Evolutionary conservation across 768 basidiomycete species (phyloP).

Genomic region (Holtermannia corniformis): DNA sequence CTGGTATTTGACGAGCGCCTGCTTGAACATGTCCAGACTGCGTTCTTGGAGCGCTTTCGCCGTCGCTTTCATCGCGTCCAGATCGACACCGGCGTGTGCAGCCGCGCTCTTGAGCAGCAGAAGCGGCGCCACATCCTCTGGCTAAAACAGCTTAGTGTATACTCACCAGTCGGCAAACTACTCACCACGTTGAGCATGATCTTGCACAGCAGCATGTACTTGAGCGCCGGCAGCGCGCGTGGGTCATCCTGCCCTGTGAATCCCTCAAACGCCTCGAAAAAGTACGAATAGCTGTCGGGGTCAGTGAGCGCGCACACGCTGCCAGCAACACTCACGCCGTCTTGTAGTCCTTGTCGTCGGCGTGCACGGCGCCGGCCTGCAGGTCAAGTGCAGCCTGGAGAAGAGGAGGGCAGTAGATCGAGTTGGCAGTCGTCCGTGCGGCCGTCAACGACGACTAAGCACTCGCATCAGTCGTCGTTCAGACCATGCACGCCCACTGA

Average conservation of each 20-base stretch:
- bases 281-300: conserved; percentile 78
- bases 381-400: conserved; percentile 54
- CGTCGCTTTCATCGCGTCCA: conserved; percentile 91
- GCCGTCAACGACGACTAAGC: conserved; percentile 68
- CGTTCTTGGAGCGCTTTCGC: conserved; percentile 89
- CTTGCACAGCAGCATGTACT: conserved; percentile 97
- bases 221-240: conserved; percentile 70
- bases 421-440: conserved; percentile 84
- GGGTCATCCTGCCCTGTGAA: conserved; percentile 67
- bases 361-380: conserved; percentile 73
- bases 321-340: conserved; percentile 49
- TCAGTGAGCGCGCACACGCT: background rate
- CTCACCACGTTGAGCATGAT: conserved; percentile 90
- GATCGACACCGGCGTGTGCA: conserved; percentile 81
- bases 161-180: conserved; percentile 8
- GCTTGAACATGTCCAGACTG: conserved; percentile 81
- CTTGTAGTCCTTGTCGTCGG: conserved; percentile 95
- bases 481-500: conserved; percentile 32
- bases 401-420: conserved; percentile 80
- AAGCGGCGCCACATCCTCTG: conserved; percentile 84
- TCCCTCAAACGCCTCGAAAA: conserved; percentile 93
- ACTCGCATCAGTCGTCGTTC: background rate
- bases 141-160: conserved; percentile 45
- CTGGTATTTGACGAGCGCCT: conserved; percentile 73
- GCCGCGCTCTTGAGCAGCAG: conserved; percentile 75